Evolutionary conservation across 139 green algal genomes (phyloP).

Genomic region (Chlamydomonas asymmetrica): DNA sequence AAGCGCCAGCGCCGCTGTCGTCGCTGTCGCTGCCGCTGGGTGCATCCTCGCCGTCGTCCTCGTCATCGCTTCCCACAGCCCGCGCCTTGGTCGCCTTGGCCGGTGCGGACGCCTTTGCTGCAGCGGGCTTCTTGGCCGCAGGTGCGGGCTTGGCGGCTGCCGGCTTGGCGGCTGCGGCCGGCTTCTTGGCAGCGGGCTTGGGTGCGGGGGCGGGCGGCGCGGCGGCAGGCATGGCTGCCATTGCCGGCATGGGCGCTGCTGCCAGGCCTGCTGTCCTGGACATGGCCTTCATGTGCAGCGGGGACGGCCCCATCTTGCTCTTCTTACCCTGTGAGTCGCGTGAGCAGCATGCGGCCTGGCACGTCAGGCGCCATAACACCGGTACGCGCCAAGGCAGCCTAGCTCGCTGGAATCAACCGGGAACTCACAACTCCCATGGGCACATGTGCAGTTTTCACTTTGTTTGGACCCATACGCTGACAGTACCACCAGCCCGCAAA

Average conservation of each 20-base stretch:
- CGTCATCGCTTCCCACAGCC: background rate
- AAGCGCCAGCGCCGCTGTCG: background rate
- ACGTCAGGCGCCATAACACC: too few relatives aligned
- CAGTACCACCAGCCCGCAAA: too few relatives aligned
- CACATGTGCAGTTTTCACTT: too few relatives aligned
- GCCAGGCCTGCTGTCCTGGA: background rate
- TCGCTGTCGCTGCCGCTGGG: background rate
- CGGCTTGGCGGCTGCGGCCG: background rate
- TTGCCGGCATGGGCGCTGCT: background rate
- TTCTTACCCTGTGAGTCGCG: constrained; percentile 51
- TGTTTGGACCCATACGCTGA: too few relatives aligned
- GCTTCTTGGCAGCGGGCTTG: too few relatives aligned
- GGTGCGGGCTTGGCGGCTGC: background rate
- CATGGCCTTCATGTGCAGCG: constrained; percentile 36
- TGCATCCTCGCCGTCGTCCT: constrained; percentile 1
- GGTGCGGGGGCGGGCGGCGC: too few relatives aligned
- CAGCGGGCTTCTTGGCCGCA: constrained; percentile 5
- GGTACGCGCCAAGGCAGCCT: too few relatives aligned
- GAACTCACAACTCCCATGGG: too few relatives aligned
- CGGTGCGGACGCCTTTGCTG: background rate
- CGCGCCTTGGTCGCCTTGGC: background rate
- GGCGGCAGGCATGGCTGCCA: constrained; percentile 1
- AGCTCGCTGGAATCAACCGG: too few relatives aligned
- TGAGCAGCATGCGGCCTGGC: too few relatives aligned
- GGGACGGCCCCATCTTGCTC: constrained; percentile 39